These are phyloP conservation scores for Hamigera avellanea DNA, from an alignment of 495 filamentous ascomycete species.

Conservation along the genomic window DNA sequence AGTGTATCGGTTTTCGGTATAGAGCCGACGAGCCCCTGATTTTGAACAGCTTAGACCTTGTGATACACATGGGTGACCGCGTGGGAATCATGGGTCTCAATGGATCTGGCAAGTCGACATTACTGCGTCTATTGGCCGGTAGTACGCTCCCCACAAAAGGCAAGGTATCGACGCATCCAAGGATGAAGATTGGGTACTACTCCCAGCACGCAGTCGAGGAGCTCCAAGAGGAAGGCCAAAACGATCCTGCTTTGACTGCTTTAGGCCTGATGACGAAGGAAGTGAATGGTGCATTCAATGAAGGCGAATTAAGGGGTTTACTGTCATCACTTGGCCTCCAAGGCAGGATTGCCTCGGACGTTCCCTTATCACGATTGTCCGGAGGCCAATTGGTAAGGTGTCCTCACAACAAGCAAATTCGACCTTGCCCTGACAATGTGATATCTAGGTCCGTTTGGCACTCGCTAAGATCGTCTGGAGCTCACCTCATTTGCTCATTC, in stretches of 20 bases:
- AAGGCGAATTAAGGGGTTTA: constrained; percentile 50
- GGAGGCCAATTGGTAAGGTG: constrained; percentile 55
- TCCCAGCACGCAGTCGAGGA: constrained; percentile 66
- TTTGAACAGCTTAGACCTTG: constrained; percentile 49
- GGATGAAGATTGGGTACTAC: constrained; percentile 59
- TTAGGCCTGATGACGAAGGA: constrained; percentile 44
- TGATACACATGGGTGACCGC: constrained; percentile 56
- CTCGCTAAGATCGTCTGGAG: constrained; percentile 56
- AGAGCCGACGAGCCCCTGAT: constrained; percentile 20
- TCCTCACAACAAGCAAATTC: not conserved
- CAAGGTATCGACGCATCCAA: constrained; percentile 48
- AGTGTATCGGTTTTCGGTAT: constrained; percentile 53
- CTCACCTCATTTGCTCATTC: constrained; percentile 59
- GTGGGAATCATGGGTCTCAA: constrained; percentile 65
- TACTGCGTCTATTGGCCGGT: constrained; percentile 46
- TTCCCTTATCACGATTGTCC: constrained; percentile 55
- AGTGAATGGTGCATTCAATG: constrained; percentile 35
- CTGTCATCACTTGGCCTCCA: constrained; percentile 53
- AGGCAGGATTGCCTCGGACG: constrained; percentile 54
- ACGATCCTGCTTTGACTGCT: constrained; percentile 44
- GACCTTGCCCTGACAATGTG: not conserved
- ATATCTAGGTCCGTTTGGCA: constrained; percentile 52
- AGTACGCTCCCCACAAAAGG: constrained; percentile 33
- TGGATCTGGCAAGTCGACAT: constrained; percentile 62
- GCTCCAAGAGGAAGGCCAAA: constrained; percentile 38